Conservation (phyloP, 768 basidiomycete species). For the Lactarius trivialis region DNA sequence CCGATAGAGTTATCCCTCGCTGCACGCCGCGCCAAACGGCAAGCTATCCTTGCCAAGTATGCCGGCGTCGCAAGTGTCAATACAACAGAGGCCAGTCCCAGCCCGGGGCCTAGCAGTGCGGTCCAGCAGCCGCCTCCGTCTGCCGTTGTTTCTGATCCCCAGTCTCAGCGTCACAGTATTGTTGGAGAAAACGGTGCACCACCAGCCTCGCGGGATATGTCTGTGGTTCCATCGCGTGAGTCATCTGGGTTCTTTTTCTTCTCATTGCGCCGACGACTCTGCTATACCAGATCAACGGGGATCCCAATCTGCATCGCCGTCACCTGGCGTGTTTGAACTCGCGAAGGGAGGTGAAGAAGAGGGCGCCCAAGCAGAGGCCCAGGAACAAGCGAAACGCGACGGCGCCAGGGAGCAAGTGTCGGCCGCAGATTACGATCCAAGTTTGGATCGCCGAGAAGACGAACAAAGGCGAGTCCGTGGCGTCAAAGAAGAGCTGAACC, state of each 20-base stretch:
- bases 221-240: conserved; percentile 1
- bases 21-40: conserved; percentile 61
- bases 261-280: neutral
- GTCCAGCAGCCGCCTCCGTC: conserved; percentile 59
- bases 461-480: conserved; percentile 62
- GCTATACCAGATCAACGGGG: conserved; percentile 27
- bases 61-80: conserved; percentile 38
- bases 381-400: conserved; percentile 38
- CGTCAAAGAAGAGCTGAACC: conserved; percentile 33
- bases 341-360: conserved; percentile 58
- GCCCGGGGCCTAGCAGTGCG: conserved; percentile 67
- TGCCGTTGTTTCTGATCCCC: conserved; percentile 55
- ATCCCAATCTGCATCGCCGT: conserved; percentile 53
- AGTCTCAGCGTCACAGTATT: conserved; percentile 48
- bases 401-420: conserved; percentile 61
- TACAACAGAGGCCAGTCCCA: conserved; percentile 38
- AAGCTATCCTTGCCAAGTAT: conserved; percentile 78
- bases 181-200: conserved; percentile 27
- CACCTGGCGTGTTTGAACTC: conserved; percentile 55
- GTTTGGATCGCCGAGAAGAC: conserved; percentile 76
- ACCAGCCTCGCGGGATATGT: conserved; percentile 2
- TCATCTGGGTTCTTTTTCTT: neutral
- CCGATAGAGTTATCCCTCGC: conserved; percentile 58
- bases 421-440: conserved; percentile 91
- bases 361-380: conserved; percentile 39